Conservation (phyloP, 306 rosid species). For the Ormosia semicastrata region DNA sequence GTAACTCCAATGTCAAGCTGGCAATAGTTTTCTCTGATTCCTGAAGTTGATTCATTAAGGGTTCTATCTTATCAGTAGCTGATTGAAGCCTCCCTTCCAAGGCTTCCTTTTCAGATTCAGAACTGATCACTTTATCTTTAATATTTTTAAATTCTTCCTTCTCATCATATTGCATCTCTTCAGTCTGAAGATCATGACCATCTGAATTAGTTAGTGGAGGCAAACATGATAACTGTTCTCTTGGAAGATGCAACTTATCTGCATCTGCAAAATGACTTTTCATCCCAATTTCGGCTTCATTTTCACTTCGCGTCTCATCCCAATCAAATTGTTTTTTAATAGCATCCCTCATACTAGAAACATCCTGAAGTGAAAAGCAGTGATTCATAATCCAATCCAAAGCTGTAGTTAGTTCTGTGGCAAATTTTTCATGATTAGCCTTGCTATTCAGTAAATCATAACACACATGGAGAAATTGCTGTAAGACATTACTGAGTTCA, state of each 20-base stretch:
- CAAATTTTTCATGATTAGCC: constrained; percentile 50
- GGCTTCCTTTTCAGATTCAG: constrained; percentile 43
- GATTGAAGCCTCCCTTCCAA: constrained; percentile 50
- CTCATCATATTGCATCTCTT: constrained; percentile 37
- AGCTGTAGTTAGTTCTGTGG: constrained; percentile 51
- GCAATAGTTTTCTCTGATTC: constrained; percentile 56
- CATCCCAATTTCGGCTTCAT: constrained; percentile 62
- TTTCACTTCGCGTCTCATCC: constrained; percentile 84
- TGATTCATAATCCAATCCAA: constrained; percentile 92
- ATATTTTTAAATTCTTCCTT: constrained; percentile 36
- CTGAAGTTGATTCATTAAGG: constrained; percentile 43
- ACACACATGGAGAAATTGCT: constrained; percentile 66
- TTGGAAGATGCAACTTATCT: constrained; percentile 36
- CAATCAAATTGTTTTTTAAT: constrained; percentile 81
- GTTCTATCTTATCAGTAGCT: constrained; percentile 35
- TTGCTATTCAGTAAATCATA: constrained; percentile 66
- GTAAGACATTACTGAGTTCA: constrained; percentile 58
- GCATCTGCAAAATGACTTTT: constrained; percentile 38
- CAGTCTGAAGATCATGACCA: constrained; percentile 27
- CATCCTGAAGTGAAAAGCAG: constrained; percentile 91
- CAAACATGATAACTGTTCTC: constrained; percentile 29
- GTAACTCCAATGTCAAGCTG: constrained; percentile 55
- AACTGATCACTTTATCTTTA: constrained; percentile 31
- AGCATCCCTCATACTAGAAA: constrained; percentile 80
- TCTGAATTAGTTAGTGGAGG: constrained; percentile 33